Conservation (phyloP, 805 yeast genomes). For the Starmerella roubikii region DNA sequence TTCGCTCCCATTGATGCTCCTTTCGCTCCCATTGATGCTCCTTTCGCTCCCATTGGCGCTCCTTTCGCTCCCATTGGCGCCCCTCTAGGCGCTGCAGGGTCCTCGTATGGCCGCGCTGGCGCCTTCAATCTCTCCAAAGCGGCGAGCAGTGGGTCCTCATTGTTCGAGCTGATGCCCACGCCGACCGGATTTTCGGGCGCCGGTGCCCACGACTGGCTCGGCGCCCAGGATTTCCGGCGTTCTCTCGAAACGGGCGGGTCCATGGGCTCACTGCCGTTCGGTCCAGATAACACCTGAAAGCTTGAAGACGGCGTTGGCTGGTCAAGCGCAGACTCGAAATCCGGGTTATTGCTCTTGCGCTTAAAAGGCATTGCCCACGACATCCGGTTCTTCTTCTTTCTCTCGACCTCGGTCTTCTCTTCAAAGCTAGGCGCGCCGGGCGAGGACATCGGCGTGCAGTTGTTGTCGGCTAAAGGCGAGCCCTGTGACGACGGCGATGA, state of each 20-base stretch:
- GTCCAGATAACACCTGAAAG: not conserved
- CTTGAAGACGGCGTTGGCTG: constrained; percentile 2
- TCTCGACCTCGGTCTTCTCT: not conserved
- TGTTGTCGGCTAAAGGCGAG: constrained; percentile 1
- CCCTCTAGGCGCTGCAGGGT: too few species aligned
- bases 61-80: too few species aligned
- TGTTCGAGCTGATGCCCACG: not conserved
- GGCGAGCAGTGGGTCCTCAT: constrained; percentile 39
- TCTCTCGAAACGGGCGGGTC: too few species aligned
- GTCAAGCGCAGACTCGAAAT: constrained; percentile 1
- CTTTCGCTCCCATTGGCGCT: not conserved
- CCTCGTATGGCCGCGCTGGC: constrained; percentile 12
- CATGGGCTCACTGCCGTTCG: too few species aligned
- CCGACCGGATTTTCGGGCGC: not conserved
- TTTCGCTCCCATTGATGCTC: too few species aligned
- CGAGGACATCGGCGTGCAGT: constrained; percentile 6
- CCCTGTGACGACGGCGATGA: constrained; percentile 1
- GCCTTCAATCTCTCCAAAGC: constrained; percentile 36
- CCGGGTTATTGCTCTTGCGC: constrained; percentile 21
- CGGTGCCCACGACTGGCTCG: constrained; percentile 1
- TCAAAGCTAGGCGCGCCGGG: constrained; percentile 1
- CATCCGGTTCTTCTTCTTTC: constrained; percentile 18
- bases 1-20: too few species aligned
- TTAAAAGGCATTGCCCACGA: constrained; percentile 36
- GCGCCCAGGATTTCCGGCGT: constrained; percentile 1